These are phyloP conservation scores for Colletotrichum theobromicola DNA, from an alignment of 2,329 filamentous ascomycete genomes.

Conservation along the genomic window DNA sequence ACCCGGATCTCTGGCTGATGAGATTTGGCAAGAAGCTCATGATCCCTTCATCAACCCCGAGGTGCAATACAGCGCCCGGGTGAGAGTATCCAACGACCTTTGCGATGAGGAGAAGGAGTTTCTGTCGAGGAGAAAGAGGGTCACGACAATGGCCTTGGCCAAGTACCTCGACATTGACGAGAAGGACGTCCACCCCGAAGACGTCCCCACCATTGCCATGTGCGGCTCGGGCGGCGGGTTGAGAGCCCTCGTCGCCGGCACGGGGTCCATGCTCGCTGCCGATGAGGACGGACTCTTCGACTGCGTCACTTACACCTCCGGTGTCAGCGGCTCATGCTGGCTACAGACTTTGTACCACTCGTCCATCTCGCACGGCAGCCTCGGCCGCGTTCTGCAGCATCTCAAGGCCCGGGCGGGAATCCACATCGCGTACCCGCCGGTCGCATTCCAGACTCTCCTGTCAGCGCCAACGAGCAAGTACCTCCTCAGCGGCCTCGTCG, in stretches of 20 bases:
- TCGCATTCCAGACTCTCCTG: constrained; percentile 80
- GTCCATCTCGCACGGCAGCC: constrained; percentile 71
- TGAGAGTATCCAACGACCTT: constrained; percentile 81
- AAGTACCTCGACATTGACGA: constrained; percentile 81
- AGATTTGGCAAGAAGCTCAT: constrained; percentile 92
- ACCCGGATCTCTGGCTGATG: constrained; percentile 85
- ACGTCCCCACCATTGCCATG: constrained; percentile 91
- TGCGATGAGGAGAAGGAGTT: constrained; percentile 86
- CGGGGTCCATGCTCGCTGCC: constrained; percentile 84
- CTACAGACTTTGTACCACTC: constrained; percentile 88
- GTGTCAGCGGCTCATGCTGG: constrained; percentile 97
- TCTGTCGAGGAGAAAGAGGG: constrained; percentile 68
- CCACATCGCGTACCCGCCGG: constrained; percentile 92
- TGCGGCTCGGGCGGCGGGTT: constrained; percentile 93
- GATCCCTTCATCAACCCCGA: constrained; percentile 86
- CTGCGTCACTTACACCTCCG: constrained; percentile 92
- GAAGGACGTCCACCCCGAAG: constrained; percentile 85
- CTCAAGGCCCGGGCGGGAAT: constrained; percentile 83
- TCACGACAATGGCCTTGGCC: constrained; percentile 76
- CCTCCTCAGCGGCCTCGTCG: constrained; percentile 84
- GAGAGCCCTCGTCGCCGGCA: constrained; percentile 86
- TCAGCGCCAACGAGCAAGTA: constrained; percentile 93
- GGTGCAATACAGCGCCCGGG: constrained; percentile 79
- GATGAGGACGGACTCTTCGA: constrained; percentile 90
- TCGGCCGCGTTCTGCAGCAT: constrained; percentile 78